A percentile compares a stretch with the other conserved stretches of the same genome.
Conservation (phyloP, 169 alveolate genomes). For the Cyclospora cayetanensis region DNA sequence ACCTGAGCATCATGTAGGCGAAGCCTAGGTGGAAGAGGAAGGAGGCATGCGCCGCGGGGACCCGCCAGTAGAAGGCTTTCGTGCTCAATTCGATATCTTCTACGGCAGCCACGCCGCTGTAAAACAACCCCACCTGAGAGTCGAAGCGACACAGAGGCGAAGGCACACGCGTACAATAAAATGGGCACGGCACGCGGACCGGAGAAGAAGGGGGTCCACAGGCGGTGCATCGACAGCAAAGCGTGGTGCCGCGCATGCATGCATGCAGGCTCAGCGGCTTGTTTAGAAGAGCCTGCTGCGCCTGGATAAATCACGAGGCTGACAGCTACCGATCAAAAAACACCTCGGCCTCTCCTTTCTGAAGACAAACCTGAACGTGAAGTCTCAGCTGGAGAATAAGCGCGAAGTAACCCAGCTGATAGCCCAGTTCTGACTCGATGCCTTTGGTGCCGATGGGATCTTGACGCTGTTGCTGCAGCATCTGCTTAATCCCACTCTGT, state of each 20-base stretch:
- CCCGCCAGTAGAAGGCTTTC: conserved; percentile 83
- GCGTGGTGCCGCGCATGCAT: too few species aligned
- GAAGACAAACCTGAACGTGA: too few species aligned
- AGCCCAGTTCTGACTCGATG: conserved; percentile 54
- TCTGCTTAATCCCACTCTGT: conserved; percentile 39
- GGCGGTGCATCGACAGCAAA: too few species aligned
- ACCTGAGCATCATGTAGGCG: conserved; percentile 84
- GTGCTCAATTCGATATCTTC: conserved; percentile 78
- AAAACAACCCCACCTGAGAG: conserved; percentile 85
- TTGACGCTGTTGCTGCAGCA: neutral
- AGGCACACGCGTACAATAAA: conserved; percentile 62
- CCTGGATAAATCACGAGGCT: too few species aligned
- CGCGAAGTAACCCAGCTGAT: conserved; percentile 82
- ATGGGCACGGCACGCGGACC: conserved; percentile 54
- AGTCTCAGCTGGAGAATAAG: conserved; percentile 75
- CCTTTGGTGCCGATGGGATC: neutral
- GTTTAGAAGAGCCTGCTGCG: too few species aligned
- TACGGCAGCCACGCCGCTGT: conserved; percentile 80
- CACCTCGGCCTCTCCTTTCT: too few species aligned
- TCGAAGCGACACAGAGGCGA: conserved; percentile 75
- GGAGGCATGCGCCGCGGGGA: conserved; percentile 85
- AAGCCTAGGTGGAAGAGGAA: conserved; percentile 83
- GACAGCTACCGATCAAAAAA: too few species aligned
- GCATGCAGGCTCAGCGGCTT: too few species aligned
- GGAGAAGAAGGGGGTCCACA: too few species aligned